A percentile compares a stretch with the other conserved stretches of the same genome.
Evolutionary conservation across 768 basidiomycete species (phyloP).

Genomic region (Dioszegia crocea): DNA sequence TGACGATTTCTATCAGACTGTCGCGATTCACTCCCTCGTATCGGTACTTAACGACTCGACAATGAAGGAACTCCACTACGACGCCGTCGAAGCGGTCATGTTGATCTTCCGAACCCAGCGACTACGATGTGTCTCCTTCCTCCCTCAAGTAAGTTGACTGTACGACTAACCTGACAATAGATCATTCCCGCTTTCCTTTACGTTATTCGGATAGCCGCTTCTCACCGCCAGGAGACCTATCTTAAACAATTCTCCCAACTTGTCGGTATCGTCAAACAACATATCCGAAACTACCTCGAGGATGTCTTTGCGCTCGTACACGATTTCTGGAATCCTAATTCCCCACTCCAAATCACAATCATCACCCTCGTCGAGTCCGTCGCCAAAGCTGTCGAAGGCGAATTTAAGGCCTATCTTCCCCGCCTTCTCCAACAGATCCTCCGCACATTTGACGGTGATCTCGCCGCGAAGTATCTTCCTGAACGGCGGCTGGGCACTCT

Average conservation of each 20-base stretch:
- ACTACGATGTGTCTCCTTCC: constrained; percentile 87
- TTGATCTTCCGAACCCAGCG: constrained; percentile 98
- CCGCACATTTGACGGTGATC: constrained; percentile 56
- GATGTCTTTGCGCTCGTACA: constrained; percentile 79
- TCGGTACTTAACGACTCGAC: constrained; percentile 84
- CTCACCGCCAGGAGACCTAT: constrained; percentile 75
- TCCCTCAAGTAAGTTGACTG: constrained; percentile 59
- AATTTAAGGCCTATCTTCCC: constrained; percentile 94
- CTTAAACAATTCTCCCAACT: constrained; percentile 92
- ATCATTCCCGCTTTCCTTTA: constrained; percentile 92
- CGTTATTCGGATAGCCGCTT: constrained; percentile 71
- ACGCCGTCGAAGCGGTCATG: constrained; percentile 96
- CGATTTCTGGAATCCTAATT: constrained; percentile 74
- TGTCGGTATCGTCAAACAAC: constrained; percentile 93
- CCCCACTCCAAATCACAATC: constrained; percentile 79
- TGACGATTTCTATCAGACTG: constrained; percentile 96
- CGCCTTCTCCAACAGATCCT: constrained; percentile 82
- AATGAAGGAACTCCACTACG: constrained; percentile 78
- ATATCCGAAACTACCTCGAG: constrained; percentile 84
- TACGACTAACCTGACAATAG: constrained; percentile 46
- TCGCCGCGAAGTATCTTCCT: constrained; percentile 37
- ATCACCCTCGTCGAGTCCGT: constrained; percentile 88
- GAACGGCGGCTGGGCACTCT: constrained; percentile 63
- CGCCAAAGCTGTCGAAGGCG: constrained; percentile 88
- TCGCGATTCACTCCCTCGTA: constrained; percentile 82